These are phyloP conservation scores for Syzygium aromaticum DNA, from an alignment of 345 rosid genomes.

Conservation along the genomic window DNA sequence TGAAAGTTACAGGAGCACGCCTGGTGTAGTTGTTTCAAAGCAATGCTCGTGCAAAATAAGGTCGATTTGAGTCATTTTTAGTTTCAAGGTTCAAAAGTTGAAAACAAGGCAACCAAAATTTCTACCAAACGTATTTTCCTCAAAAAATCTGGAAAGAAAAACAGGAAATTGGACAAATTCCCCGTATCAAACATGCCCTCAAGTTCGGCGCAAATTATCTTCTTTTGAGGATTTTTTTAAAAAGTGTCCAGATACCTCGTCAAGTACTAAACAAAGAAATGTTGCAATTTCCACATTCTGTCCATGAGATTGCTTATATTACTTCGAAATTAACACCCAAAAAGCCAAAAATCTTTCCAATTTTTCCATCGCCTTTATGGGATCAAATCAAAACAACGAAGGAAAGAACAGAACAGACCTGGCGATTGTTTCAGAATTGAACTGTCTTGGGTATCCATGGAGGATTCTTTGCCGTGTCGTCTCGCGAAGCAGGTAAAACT, in stretches of 20 bases:
- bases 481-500: neutral
- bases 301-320: too few relatives aligned
- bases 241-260: too few relatives aligned
- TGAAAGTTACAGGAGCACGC: too few relatives aligned
- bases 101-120: neutral
- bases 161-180: neutral
- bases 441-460: neutral
- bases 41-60: too few relatives aligned
- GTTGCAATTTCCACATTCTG: too few relatives aligned
- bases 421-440: neutral
- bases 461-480: neutral
- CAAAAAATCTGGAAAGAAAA: neutral
- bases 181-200: too few relatives aligned
- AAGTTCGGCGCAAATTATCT: too few relatives aligned
- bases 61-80: too few relatives aligned
- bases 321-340: neutral
- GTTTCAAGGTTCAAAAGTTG: neutral
- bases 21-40: too few relatives aligned
- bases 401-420: neutral
- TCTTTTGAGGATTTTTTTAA: too few relatives aligned
- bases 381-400: neutral
- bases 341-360: neutral
- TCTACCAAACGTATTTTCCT: neutral
- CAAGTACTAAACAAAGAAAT: too few relatives aligned
- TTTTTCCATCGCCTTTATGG: neutral